Percentiles rank a stretch among this genome's conserved stretches.
phyloP scores from a whole-genome alignment of 306 rosid species.

The Comarum palustre region DNA sequence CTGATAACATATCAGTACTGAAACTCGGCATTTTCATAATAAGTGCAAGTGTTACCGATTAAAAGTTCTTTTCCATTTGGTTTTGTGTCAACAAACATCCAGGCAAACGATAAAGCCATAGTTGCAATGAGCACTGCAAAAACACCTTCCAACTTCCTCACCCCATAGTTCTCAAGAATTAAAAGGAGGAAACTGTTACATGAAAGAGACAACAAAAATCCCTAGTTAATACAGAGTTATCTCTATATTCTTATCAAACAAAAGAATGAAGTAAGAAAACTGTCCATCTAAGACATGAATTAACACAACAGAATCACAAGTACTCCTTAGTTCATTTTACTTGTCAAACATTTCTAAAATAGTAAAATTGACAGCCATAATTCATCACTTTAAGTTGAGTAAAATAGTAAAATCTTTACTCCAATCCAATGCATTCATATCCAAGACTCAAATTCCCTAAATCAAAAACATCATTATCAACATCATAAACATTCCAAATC shows the following conservation, averaged over 20 bases:
- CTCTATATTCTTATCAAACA: not conserved
- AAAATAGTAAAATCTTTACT: not conserved
- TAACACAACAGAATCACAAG: not conserved
- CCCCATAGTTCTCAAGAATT: constrained; percentile 87
- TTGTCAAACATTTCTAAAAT: not conserved
- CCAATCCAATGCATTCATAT: not conserved
- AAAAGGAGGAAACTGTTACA: constrained; percentile 66
- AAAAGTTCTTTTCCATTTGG: constrained; percentile 69
- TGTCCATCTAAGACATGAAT: not conserved
- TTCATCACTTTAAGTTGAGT: no score
- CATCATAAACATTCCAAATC: not conserved
- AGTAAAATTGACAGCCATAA: not conserved
- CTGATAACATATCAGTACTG: not conserved
- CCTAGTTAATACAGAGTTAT: constrained; percentile 25
- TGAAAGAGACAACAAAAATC: constrained; percentile 26
- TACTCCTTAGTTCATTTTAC: not conserved
- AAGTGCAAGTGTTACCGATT: constrained; percentile 42
- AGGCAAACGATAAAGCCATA: constrained; percentile 80
- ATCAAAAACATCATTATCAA: not conserved
- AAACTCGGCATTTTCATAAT: not conserved
- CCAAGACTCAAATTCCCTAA: not conserved
- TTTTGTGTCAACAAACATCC: constrained; percentile 83
- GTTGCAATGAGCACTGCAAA: constrained; percentile 74
- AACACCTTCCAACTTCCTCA: constrained; percentile 87
- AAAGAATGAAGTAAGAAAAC: not conserved